Evolutionary conservation across 73 alveolate species (phyloP).

Genomic region (Symbiodinium pilosum): DNA sequence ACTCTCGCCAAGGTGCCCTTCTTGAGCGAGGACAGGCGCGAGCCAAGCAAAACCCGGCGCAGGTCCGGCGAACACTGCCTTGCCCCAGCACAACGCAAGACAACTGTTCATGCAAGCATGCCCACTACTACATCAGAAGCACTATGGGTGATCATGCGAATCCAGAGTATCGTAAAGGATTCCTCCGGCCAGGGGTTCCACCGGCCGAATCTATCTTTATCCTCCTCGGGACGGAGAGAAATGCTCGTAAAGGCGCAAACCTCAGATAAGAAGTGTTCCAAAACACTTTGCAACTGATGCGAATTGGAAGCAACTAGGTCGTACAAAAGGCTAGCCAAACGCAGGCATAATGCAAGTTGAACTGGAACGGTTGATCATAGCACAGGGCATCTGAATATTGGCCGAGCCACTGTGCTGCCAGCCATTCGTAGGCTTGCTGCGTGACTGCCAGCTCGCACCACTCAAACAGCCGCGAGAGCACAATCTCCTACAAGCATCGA

Average conservation of each 20-base stretch:
- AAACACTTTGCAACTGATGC: too few relatives aligned
- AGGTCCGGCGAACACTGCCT: slow-evolving; percentile 91
- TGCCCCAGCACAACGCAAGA: not conserved
- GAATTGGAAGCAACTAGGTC: too few relatives aligned
- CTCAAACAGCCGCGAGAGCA: slow-evolving; percentile 76
- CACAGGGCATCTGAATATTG: not conserved
- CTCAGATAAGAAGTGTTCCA: too few relatives aligned
- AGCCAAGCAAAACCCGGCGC: slow-evolving; percentile 94
- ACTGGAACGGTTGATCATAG: not conserved
- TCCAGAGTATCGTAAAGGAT: too few relatives aligned
- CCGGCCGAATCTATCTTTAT: too few relatives aligned
- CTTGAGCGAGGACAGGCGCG: slow-evolving; percentile 52
- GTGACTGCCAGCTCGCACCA: slow-evolving; percentile 94
- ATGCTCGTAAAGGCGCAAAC: too few relatives aligned
- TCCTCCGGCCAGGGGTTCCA: too few relatives aligned
- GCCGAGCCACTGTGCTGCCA: slow-evolving; percentile 64
- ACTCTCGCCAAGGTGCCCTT: slow-evolving; percentile 26
- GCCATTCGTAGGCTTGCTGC: slow-evolving; percentile 93
- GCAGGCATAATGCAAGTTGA: not conserved
- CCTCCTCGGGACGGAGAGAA: too few relatives aligned
- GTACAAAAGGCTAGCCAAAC: too few relatives aligned
- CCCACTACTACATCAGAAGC: too few relatives aligned
- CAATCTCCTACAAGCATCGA: slow-evolving; percentile 48
- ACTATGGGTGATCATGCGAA: too few relatives aligned
- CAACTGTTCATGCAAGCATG: too few relatives aligned